phyloP scores from a whole-genome alignment of 2,329 filamentous ascomycete genomes.

The Canariomyces notabilis region DNA sequence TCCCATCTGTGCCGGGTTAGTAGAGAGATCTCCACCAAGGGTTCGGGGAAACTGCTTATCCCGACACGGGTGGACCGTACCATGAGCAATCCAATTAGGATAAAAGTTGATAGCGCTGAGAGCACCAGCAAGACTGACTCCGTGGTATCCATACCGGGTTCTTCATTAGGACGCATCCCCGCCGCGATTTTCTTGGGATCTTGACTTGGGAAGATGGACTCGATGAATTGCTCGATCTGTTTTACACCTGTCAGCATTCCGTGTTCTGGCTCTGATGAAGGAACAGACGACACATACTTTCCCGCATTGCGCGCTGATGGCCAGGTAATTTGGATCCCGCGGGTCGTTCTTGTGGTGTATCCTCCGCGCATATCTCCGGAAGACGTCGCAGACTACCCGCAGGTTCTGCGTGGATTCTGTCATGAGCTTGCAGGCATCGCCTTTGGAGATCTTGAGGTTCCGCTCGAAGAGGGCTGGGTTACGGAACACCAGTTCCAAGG shows the following conservation, averaged over 20 bases:
- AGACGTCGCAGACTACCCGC: constrained; percentile 71
- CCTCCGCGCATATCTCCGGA: constrained; percentile 68
- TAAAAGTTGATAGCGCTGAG: constrained; percentile 63
- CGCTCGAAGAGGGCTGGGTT: constrained; percentile 81
- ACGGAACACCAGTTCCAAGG: constrained; percentile 84
- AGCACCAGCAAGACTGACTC: constrained; percentile 62
- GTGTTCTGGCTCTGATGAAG: not conserved
- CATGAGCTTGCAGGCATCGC: constrained; percentile 88
- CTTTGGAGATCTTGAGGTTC: constrained; percentile 96
- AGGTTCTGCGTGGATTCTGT: constrained; percentile 88
- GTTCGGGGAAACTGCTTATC: constrained; percentile 8
- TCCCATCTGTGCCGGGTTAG: constrained; percentile 53
- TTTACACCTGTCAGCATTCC: constrained; percentile 15
- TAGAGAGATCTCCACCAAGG: constrained; percentile 2
- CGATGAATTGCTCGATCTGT: constrained; percentile 92
- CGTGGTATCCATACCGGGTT: constrained; percentile 47
- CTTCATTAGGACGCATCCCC: constrained; percentile 33
- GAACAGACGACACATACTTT: constrained; percentile 51
- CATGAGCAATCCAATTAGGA: constrained; percentile 71
- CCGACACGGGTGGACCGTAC: constrained; percentile 47
- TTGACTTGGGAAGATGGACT: constrained; percentile 84
- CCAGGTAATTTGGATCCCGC: constrained; percentile 83
- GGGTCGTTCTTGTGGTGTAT: constrained; percentile 95
- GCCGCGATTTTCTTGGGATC: constrained; percentile 56
- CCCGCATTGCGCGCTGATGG: constrained; percentile 85